phyloP scores from a whole-genome alignment of 2,329 filamentous ascomycete genomes.

The Coleophoma cylindrospora region DNA sequence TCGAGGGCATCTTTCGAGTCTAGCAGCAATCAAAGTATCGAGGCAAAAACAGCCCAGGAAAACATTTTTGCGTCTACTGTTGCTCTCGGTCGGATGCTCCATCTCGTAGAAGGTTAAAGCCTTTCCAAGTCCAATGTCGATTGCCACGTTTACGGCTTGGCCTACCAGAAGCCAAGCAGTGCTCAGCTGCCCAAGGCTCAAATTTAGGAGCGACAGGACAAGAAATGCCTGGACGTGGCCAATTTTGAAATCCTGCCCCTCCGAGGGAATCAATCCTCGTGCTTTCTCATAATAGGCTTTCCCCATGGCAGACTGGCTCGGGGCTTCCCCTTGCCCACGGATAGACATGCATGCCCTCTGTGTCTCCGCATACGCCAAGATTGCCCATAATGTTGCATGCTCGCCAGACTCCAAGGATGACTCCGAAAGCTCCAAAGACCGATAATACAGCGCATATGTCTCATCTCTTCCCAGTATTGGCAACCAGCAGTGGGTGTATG shows the following conservation, averaged over 20 bases:
- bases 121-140: conserved; percentile 1
- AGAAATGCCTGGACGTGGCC: conserved; percentile 47
- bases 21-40: not conserved
- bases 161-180: not conserved
- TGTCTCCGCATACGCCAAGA: conserved; percentile 47
- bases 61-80: not conserved
- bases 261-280: conserved; percentile 37
- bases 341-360: conserved; percentile 37
- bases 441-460: conserved; percentile 24
- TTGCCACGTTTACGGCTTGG: not conserved
- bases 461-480: conserved; percentile 63
- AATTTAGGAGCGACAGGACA: conserved; percentile 22
- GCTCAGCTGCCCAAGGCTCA: not conserved
- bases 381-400: conserved; percentile 53
- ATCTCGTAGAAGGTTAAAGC: not conserved
- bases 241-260: conserved; percentile 39
- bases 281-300: conserved; percentile 40
- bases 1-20: not conserved
- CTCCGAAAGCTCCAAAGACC: conserved; percentile 1
- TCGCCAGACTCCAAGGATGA: conserved; percentile 22
- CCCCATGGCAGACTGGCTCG: not conserved
- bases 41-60: conserved; percentile 1
- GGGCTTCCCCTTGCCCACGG: not conserved
- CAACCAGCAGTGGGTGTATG: conserved; percentile 70
- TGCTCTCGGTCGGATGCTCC: not conserved